A percentile compares a stretch with the other conserved stretches of the same genome.
Conservation (phyloP, 2,329 filamentous ascomycete species). For the Cercospora brassicicola region DNA sequence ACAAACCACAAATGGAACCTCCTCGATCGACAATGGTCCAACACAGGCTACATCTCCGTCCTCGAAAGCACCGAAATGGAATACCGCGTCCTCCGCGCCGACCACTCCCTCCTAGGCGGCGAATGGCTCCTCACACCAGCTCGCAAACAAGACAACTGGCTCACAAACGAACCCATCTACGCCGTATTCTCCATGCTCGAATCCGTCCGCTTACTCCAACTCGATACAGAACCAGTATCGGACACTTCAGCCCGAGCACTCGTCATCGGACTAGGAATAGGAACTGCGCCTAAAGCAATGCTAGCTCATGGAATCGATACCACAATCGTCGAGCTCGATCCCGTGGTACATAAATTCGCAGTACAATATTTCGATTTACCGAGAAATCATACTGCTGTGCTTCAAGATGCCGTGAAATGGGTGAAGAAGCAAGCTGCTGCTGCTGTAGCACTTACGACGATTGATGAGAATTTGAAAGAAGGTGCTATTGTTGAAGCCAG, state of each 20-base stretch:
- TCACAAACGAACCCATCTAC: slow-evolving; percentile 82
- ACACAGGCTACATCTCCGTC: slow-evolving; percentile 90
- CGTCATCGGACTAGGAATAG: slow-evolving; percentile 88
- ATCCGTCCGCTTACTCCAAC: slow-evolving; percentile 77
- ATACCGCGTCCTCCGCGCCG: slow-evolving; percentile 83
- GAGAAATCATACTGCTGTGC: slow-evolving; percentile 72
- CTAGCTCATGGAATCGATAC: slow-evolving; percentile 87
- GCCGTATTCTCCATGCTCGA: slow-evolving; percentile 96
- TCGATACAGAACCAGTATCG: slow-evolving; percentile 36
- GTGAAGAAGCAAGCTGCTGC: slow-evolving; percentile 52
- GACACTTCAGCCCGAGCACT: slow-evolving; percentile 59
- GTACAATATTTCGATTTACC: slow-evolving; percentile 78
- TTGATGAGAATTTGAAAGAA: neutral
- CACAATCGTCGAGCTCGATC: slow-evolving; percentile 93
- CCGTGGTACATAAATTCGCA: slow-evolving; percentile 81
- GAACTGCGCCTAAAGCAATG: slow-evolving; percentile 83
- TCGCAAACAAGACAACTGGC: slow-evolving; percentile 44
- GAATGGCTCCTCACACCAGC: slow-evolving; percentile 70
- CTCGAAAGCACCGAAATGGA: slow-evolving; percentile 70
- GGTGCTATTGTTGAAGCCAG: too few species aligned
- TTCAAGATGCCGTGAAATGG: slow-evolving; percentile 78
- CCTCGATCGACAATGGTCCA: slow-evolving; percentile 77
- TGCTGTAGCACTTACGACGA: neutral
- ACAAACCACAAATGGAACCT: slow-evolving; percentile 68
- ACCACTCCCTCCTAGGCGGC: slow-evolving; percentile 90